phyloP scores from a whole-genome alignment of 495 filamentous ascomycete species.

The Tuber aestivum region DNA sequence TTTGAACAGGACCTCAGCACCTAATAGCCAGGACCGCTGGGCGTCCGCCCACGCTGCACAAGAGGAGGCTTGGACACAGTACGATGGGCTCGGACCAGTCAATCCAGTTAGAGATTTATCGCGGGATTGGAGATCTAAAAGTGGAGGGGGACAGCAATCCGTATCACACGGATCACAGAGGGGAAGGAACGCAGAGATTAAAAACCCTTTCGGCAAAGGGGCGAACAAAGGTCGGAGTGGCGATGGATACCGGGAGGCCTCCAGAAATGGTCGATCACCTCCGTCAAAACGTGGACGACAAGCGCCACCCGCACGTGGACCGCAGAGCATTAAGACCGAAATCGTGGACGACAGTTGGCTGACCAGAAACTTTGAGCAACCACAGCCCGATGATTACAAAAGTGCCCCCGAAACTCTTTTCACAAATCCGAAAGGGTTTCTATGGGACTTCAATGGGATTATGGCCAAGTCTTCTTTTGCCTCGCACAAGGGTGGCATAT shows the following conservation, averaged over 20 bases:
- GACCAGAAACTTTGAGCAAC: constrained; percentile 22
- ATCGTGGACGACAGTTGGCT: constrained; percentile 36
- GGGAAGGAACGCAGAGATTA: constrained; percentile 17
- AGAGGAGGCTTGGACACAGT: constrained; percentile 41
- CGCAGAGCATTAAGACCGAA: constrained; percentile 16
- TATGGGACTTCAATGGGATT: constrained; percentile 36
- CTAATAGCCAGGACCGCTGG: not conserved
- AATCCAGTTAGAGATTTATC: constrained; percentile 26
- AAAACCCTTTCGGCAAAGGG: constrained; percentile 13
- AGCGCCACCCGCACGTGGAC: constrained; percentile 18
- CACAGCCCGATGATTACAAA: constrained; percentile 30
- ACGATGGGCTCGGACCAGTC: constrained; percentile 40
- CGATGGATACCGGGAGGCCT: not conserved
- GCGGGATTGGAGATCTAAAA: constrained; percentile 29
- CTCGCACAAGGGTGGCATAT: constrained; percentile 7
- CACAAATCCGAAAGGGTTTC: constrained; percentile 34
- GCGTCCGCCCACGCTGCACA: constrained; percentile 16
- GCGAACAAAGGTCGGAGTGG: constrained; percentile 22
- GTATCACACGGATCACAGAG: constrained; percentile 12
- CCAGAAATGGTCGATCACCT: not conserved
- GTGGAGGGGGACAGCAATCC: constrained; percentile 17
- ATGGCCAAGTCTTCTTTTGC: constrained; percentile 31
- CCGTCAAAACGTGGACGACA: constrained; percentile 10
- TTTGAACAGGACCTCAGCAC: not conserved
- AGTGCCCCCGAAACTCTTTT: constrained; percentile 37